Conservation (phyloP, 2,329 filamentous ascomycete species). For the Lachnum nothofagi region DNA sequence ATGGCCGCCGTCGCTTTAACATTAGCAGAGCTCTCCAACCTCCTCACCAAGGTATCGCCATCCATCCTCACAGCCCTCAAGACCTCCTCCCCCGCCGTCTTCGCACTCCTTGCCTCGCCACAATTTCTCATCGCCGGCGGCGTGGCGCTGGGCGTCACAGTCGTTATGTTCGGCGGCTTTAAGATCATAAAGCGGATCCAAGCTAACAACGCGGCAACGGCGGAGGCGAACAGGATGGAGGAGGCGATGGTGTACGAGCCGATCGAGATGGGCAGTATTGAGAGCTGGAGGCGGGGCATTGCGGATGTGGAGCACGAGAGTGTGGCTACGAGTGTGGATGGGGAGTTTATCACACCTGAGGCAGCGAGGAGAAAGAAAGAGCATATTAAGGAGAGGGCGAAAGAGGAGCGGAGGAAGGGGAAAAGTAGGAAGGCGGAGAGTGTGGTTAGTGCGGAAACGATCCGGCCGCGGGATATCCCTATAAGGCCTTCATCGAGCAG, state of each 20-base stretch:
- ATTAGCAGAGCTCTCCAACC: conserved; percentile 79
- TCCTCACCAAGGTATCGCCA: conserved; percentile 80
- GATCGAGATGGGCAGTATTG: conserved; percentile 30
- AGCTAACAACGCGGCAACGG: conserved; percentile 32
- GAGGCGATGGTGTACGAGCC: conserved; percentile 30
- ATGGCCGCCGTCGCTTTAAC: conserved; percentile 91
- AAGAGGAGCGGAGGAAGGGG: conserved; percentile 4
- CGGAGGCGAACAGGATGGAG: conserved; percentile 24
- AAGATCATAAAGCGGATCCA: conserved; percentile 91
- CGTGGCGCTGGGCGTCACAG: conserved; percentile 84
- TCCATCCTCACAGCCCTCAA: conserved; percentile 72
- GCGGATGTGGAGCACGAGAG: conserved; percentile 27
- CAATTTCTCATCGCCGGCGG: conserved; percentile 93
- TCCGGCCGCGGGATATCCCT: neutral
- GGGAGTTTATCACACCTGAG: conserved; percentile 27
- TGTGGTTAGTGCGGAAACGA: conserved; percentile 3
- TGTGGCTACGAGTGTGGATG: conserved; percentile 31
- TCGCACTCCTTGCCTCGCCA: conserved; percentile 79
- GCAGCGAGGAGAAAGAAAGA: conserved; percentile 11
- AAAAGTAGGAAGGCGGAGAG: conserved; percentile 5
- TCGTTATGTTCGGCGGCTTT: conserved; percentile 93
- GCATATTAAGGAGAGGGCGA: conserved; percentile 8
- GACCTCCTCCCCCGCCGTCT: conserved; percentile 75
- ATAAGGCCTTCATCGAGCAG: neutral
- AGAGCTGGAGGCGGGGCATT: conserved; percentile 33